Percentiles rank a stretch among this genome's conserved stretches.
phyloP scores from a whole-genome alignment of 495 filamentous ascomycete species.

The Amniculicola lignicola region DNA sequence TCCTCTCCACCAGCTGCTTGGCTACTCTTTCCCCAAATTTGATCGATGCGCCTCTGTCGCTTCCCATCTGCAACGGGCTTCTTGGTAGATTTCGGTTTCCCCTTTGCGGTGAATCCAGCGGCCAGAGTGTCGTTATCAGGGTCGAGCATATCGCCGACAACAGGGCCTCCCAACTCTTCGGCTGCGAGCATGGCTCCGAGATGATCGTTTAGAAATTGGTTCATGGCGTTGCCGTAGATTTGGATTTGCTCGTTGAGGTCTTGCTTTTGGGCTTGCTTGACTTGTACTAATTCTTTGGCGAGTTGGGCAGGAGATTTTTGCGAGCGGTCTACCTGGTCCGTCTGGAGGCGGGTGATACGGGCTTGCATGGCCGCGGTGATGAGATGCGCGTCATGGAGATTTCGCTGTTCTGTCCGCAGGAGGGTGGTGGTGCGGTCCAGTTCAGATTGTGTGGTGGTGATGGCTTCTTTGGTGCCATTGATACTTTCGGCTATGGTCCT shows the following conservation, averaged over 20 bases:
- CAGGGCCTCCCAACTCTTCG: slow-evolving; percentile 81
- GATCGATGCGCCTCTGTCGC: slow-evolving; percentile 68
- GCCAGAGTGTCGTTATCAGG: slow-evolving; percentile 59
- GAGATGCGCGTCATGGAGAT: slow-evolving; percentile 57
- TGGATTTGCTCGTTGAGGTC: slow-evolving; percentile 55
- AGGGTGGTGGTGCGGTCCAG: slow-evolving; percentile 53
- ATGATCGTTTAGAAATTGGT: slow-evolving; percentile 69
- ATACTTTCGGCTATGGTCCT: slow-evolving; percentile 62
- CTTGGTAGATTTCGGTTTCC: slow-evolving; percentile 54
- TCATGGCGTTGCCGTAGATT: slow-evolving; percentile 58
- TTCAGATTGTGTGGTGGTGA: slow-evolving; percentile 52
- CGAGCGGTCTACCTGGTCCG: slow-evolving; percentile 50
- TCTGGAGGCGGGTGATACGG: slow-evolving; percentile 56
- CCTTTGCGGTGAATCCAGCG: slow-evolving; percentile 69
- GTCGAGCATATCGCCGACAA: slow-evolving; percentile 70
- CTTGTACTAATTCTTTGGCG: slow-evolving; percentile 55
- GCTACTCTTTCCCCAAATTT: slow-evolving; percentile 59
- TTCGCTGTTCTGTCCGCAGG: slow-evolving; percentile 57
- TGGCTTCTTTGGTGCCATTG: slow-evolving; percentile 58
- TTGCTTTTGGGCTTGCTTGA: slow-evolving; percentile 57
- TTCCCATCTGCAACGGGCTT: slow-evolving; percentile 51
- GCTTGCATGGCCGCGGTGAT: slow-evolving; percentile 55
- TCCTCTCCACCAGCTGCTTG: slow-evolving; percentile 41
- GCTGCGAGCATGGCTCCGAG: slow-evolving; percentile 79
- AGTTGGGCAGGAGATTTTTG: slow-evolving; percentile 59